Percentiles rank a stretch among this genome's conserved stretches.
Evolutionary conservation across 352 stramenopile species (phyloP).

Genomic region (Thraustotheca clavata): DNA sequence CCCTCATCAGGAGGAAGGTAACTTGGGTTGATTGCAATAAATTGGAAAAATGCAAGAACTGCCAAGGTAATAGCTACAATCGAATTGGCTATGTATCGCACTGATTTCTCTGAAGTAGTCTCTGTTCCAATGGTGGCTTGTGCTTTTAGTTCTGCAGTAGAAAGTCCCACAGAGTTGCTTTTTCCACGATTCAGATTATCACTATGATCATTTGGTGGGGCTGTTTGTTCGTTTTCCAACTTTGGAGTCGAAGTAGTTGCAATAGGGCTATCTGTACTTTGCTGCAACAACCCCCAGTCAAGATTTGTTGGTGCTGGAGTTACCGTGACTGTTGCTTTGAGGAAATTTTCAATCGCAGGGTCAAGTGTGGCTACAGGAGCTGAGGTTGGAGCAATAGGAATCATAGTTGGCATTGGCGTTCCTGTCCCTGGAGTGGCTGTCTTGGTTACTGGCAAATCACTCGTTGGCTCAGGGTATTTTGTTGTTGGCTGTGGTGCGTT

Average conservation of each 20-base stretch:
- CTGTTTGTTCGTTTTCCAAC: background rate
- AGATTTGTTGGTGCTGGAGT: background rate
- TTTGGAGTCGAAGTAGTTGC: background rate
- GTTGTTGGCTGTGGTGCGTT: too few relatives aligned
- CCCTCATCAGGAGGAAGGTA: background rate
- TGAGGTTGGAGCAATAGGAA: background rate
- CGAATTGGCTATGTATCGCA: background rate
- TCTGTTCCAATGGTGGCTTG: background rate
- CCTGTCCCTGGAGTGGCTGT: background rate
- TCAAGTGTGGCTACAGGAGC: too few relatives aligned
- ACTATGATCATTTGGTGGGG: background rate
- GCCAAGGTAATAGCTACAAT: conserved; percentile 11
- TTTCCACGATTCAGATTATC: background rate
- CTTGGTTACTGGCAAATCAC: background rate
- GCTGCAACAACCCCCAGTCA: background rate
- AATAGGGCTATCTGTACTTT: background rate
- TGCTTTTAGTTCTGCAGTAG: conserved; percentile 2
- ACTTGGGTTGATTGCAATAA: background rate
- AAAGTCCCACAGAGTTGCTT: background rate
- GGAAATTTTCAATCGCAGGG: background rate
- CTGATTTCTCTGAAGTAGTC: background rate
- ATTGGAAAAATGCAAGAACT: conserved; percentile 16
- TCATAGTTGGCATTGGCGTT: background rate
- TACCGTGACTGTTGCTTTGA: background rate
- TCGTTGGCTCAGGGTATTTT: background rate